Base-by-base conservation (phyloP, 2,329 filamentous ascomycete genomes). In the Aspergillus candidus region DNA sequence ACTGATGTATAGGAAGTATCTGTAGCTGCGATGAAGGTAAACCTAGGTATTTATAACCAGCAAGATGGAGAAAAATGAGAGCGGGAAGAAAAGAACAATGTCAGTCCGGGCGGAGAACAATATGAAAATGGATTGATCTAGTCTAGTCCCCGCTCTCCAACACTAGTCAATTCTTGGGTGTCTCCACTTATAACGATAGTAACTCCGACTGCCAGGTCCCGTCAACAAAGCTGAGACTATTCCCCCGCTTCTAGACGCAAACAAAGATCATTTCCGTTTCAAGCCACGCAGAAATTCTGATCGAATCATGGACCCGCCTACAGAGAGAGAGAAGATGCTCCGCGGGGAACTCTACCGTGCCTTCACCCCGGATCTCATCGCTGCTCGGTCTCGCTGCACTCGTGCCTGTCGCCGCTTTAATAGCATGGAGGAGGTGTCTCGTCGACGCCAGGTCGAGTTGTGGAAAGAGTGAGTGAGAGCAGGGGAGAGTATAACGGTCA, bases 281-380 rank as follows among this genome's bases (percentile, higher is more conserved):
- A 27, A 27, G 22, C n/a, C 30, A 40, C 41, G 40, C 37, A 41
- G 39, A 39, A 39, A 17, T 38, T 44, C 35, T 38, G 32, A 11
- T 43, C 35, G 15, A 31, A 46, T 14, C n/a, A 61, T 55, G 49
- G 39, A 48, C 4, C 39, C 49, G 12, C 43, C 44, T 11, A 58
- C 59, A 6, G 60, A 67, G 43, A 60, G 50, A 46, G 57, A 67
- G 32, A 68, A 63, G 41, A 88, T 87, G 82, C 65, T 70, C 38
- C 71, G 73, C 11, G 84, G 84, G 38, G 81, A 91, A 61, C 74
- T 91, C 10, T 90, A 88, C 64, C 77, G 82, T 54, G 80, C 84
- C 34, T 90, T 90, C 58, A 78, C 79, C 1, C 83, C 86, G 0
- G 77, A 84, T 30, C 69, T 93, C 4, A 66, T 78, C 2, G 79